Evolutionary conservation across 2,329 filamentous ascomycete genomes (phyloP), one percentile per base, ranked within the genome.

Genomic region (Xylariomycetidae sp.): DNA sequence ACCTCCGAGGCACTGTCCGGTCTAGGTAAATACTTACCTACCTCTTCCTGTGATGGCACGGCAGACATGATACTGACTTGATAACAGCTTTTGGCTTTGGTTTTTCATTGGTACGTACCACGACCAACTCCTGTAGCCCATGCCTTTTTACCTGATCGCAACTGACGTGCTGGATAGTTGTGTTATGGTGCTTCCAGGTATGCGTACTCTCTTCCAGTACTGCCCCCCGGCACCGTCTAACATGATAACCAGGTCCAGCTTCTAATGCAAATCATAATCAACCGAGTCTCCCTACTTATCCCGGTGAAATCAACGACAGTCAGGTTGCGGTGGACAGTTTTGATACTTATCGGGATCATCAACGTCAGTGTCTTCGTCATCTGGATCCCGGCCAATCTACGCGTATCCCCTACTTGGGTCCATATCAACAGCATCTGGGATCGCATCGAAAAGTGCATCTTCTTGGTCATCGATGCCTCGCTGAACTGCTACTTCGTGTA

Each of bases 261-360:
- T 14, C 47, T 72, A 2, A 63, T 68, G 48, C 67, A 72, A 40
- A 72, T 72, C 26, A 67, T 72, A 43, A 63, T 68, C 42, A 72
- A 72, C 42, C 61, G 68, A 24, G 58, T 71, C 6, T 53, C 58
- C 0, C 55, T 72, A 9, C 60, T 71, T 26, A 57, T 67, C 13
- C 58, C 60, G 19, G 49, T 64, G 38, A 58, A 52, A 4, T 44
- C 32, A 0, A 58, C 56, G 10, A 54, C 59, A 5, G 13, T 34
- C 2, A 51, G 39, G 19, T 46, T 73, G 19, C 70, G 69, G 42
- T 58, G 59, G 55, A 51, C 49, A 2, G 53, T 61, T 9, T 49
- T 63, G 1, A 19, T 54, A 8, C 13, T 65, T 19, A 65, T 72
- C 39, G 62, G 58, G 10, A 13, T 55, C 19, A 60, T 72, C 47